phyloP scores from a whole-genome alignment of 345 rosid species.

The Lumnitzera racemosa region DNA sequence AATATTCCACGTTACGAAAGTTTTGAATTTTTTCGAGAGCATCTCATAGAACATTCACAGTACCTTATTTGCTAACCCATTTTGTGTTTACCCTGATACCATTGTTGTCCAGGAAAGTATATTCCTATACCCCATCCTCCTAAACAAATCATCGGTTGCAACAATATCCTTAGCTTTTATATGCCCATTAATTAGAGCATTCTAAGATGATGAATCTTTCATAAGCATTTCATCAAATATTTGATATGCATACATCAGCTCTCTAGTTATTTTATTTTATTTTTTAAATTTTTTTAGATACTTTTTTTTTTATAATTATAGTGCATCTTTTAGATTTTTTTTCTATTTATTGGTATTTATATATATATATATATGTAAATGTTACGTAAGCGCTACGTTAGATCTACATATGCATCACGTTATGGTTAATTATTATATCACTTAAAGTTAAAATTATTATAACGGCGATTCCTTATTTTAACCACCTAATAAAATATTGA shows the following conservation, averaged over 20 bases:
- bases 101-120: conserved; percentile 41
- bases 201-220: conserved; percentile 41
- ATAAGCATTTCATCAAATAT: conserved; percentile 40
- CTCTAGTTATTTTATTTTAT: conserved; percentile 12
- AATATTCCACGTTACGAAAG: conserved; percentile 42
- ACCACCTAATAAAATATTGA: too few relatives aligned
- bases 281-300: too few relatives aligned
- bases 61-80: conserved; percentile 26
- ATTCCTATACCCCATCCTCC: conserved; percentile 24
- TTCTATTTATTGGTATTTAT: too few relatives aligned
- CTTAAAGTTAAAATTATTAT: too few relatives aligned
- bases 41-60: conserved; percentile 26
- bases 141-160: conserved; percentile 21
- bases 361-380: too few relatives aligned
- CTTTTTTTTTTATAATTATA: too few relatives aligned
- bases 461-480: too few relatives aligned
- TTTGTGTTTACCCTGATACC: conserved; percentile 32
- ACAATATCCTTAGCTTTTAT: conserved; percentile 22
- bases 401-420: too few relatives aligned
- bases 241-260: conserved; percentile 25
- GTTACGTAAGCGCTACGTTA: too few relatives aligned
- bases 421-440: too few relatives aligned
- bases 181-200: conserved; percentile 31
- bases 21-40: conserved; percentile 17
- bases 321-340: too few relatives aligned